These are phyloP conservation scores for Fomitopsis serialis DNA, from an alignment of 768 basidiomycete genomes.

Conservation along the genomic window DNA sequence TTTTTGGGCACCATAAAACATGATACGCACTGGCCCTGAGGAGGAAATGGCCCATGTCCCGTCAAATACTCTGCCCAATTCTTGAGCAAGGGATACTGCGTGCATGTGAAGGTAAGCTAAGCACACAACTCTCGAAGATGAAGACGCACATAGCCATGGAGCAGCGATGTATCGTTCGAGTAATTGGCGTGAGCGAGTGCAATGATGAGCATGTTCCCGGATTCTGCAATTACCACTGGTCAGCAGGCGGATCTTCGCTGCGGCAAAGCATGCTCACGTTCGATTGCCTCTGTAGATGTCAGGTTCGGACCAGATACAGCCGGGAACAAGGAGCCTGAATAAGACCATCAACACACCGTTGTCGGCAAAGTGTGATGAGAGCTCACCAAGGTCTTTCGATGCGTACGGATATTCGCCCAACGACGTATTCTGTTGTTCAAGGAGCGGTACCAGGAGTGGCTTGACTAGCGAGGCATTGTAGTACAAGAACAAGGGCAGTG, in stretches of 20 bases:
- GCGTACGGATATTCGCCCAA: slow-evolving; percentile 15
- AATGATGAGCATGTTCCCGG: background rate
- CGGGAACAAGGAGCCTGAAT: background rate
- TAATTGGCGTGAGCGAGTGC: background rate
- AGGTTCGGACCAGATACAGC: background rate
- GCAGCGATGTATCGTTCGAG: background rate
- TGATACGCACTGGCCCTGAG: slow-evolving; percentile 4
- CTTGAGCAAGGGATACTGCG: slow-evolving; percentile 18
- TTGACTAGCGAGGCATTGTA: slow-evolving; percentile 23
- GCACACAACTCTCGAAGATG: background rate
- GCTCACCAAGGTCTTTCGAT: slow-evolving; percentile 21
- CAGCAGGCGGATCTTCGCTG: background rate
- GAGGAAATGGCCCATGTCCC: background rate
- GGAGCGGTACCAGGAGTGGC: slow-evolving; percentile 20
- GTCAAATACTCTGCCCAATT: slow-evolving; percentile 20
- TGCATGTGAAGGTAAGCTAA: background rate
- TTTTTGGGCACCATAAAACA: background rate
- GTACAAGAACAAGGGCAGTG: slow-evolving; percentile 24
- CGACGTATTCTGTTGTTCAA: slow-evolving; percentile 17
- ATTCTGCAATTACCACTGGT: background rate
- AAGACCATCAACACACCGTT: background rate
- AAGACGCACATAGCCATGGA: background rate
- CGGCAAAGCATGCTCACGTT: background rate
- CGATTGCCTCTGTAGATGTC: background rate
- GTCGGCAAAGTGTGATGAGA: background rate